Evolutionary conservation across 2,329 filamentous ascomycete species (phyloP).

Genomic region (Chalara sp.): DNA sequence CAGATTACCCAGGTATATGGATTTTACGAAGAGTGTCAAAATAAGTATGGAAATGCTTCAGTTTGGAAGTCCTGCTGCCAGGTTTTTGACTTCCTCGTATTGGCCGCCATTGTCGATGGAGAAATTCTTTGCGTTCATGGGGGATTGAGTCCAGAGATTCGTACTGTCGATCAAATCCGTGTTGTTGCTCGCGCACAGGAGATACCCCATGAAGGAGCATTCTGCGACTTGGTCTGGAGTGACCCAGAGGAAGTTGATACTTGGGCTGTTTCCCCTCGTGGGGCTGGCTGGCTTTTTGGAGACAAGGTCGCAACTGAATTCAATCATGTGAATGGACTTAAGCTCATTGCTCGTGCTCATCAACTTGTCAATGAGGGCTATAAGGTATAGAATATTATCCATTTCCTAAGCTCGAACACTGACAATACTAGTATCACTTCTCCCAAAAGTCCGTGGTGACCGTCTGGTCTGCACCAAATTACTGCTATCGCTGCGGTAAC

Average conservation of each 20-base stretch:
- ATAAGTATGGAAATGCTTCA: constrained; percentile 71
- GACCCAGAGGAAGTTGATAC: constrained; percentile 67
- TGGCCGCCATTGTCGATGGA: constrained; percentile 68
- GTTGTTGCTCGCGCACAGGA: constrained; percentile 69
- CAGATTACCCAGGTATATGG: constrained; percentile 75
- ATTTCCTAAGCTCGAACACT: neutral
- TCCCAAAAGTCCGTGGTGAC: constrained; percentile 87
- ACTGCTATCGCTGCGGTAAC: constrained; percentile 42
- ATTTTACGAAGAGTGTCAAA: constrained; percentile 72
- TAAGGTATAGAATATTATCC: constrained; percentile 40
- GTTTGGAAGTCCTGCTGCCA: constrained; percentile 77
- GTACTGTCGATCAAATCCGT: constrained; percentile 68
- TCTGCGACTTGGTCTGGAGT: constrained; percentile 72
- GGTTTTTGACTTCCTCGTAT: constrained; percentile 70
- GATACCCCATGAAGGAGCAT: constrained; percentile 70
- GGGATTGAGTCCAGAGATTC: constrained; percentile 64
- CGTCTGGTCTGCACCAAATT: constrained; percentile 50
- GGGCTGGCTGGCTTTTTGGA: constrained; percentile 46
- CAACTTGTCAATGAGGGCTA: constrained; percentile 73
- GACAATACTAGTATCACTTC: constrained; percentile 71
- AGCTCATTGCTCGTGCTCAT: constrained; percentile 66
- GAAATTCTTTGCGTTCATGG: constrained; percentile 69
- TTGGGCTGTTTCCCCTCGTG: constrained; percentile 63
- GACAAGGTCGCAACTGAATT: constrained; percentile 71
- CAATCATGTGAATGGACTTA: constrained; percentile 68